phyloP scores from a whole-genome alignment of 495 filamentous ascomycete species.

The Lophiostoma macrostomum region DNA sequence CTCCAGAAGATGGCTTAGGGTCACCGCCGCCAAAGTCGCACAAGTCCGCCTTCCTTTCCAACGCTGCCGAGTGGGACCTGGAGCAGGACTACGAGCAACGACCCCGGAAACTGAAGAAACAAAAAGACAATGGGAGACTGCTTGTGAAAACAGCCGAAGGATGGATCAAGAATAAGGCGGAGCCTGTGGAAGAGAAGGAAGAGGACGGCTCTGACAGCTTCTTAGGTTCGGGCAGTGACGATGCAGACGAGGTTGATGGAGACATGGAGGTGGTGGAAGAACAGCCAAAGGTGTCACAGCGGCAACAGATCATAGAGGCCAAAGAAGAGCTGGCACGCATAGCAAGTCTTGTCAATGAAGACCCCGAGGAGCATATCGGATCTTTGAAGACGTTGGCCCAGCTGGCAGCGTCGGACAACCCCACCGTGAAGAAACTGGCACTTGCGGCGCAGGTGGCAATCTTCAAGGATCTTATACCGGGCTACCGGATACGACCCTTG shows the following conservation, averaged over 20 bases:
- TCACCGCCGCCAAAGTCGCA: slow-evolving; percentile 34
- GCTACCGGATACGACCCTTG: slow-evolving; percentile 85
- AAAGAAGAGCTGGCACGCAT: slow-evolving; percentile 90
- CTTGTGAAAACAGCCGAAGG: slow-evolving; percentile 81
- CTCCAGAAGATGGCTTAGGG: slow-evolving; percentile 36
- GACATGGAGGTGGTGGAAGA: slow-evolving; percentile 48
- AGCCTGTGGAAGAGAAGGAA: slow-evolving; percentile 37
- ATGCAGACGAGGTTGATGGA: slow-evolving; percentile 53
- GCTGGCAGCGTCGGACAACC: slow-evolving; percentile 65
- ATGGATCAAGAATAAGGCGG: slow-evolving; percentile 59
- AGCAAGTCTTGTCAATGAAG: slow-evolving; percentile 78
- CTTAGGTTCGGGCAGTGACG: slow-evolving; percentile 49
- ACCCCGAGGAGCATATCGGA: slow-evolving; percentile 84
- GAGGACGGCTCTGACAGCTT: slow-evolving; percentile 54
- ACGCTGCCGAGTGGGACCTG: slow-evolving; percentile 69
- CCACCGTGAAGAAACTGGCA: slow-evolving; percentile 74
- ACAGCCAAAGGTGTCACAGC: slow-evolving; percentile 62
- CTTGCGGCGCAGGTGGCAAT: slow-evolving; percentile 81
- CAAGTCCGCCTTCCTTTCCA: slow-evolving; percentile 40
- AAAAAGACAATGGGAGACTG: slow-evolving; percentile 68
- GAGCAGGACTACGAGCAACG: slow-evolving; percentile 87
- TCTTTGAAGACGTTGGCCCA: slow-evolving; percentile 69
- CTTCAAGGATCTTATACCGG: slow-evolving; percentile 95
- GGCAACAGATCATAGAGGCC: slow-evolving; percentile 75
- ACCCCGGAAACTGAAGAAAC: slow-evolving; percentile 67